Evolutionary conservation across 1,284 basidiomycete species (phyloP), one percentile per base, ranked within the genome.

Genomic region (Rhodotorula sp.): DNA sequence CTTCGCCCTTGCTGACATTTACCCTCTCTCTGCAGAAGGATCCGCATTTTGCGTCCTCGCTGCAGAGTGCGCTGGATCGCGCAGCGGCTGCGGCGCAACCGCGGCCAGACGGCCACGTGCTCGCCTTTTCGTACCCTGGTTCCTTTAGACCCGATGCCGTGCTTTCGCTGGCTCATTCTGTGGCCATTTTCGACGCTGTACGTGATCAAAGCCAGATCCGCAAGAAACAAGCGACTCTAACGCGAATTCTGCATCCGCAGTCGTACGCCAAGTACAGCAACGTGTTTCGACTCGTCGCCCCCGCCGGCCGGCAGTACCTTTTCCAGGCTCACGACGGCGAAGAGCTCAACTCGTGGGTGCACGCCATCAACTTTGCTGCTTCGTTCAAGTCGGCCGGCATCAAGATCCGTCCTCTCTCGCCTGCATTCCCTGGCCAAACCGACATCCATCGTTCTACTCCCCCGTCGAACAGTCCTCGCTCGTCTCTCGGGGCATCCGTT

Each of bases 361-460:
- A 90, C 48, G 86, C 88, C 58, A 93, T 99, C 80, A 99, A 99
- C 82, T 98, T 97, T 80, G 94, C 93, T 12, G 91, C 92, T 71
- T 86, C 91, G 14, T 98, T 97, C 87, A 93, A 90, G 81, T 89
- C 91, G 3, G 86, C 88, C 14, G 91, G 90, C n/a, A 85, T 97
- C 58, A 87, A 88, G 60, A 93, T 97, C 86, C 88, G 93, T 0
- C 82, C 65, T 2, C 58, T 68, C 12, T 51, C 31, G 20, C 62
- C 67, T 3, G 29, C 46, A 3, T 43, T 60, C 63, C 1, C n/a
- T 61, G 5, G 46, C 62, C 3, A 62, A 62, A 1, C 21, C 64
- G 1, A 5, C 58, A 3, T 60, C 63, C 54, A n/a, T 12, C 52
- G 20, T 3, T 56, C 65, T 1, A 46, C 68, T 10, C 58, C 43